A percentile compares a stretch with the other conserved stretches of the same genome.
These are phyloP conservation scores for Talaromyces stipitatus DNA, from an alignment of 495 filamentous ascomycete genomes.

Conservation along the genomic window DNA sequence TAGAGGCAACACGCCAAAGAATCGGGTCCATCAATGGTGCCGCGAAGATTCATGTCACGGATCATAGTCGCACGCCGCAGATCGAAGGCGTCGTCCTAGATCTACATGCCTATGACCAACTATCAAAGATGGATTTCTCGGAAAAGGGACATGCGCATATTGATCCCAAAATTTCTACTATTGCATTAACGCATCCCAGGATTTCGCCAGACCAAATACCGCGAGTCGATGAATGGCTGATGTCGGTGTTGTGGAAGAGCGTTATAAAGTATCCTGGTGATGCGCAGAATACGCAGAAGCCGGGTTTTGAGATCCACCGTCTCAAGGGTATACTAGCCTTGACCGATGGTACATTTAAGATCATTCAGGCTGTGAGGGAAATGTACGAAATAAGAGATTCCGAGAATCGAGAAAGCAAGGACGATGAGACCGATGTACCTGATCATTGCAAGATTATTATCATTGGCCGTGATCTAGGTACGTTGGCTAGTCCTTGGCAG, in stretches of 20 bases:
- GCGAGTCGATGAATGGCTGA: conserved; percentile 72
- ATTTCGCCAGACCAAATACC: conserved; percentile 46
- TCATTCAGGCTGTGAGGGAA: conserved; percentile 89
- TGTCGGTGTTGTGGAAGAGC: conserved; percentile 73
- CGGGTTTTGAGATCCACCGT: conserved; percentile 68
- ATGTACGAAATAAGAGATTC: conserved; percentile 84
- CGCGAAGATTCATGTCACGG: conserved; percentile 75
- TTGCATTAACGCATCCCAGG: conserved; percentile 55
- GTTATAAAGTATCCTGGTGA: not conserved
- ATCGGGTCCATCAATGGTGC: conserved; percentile 82
- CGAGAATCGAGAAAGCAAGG: conserved; percentile 20
- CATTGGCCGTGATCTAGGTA: conserved; percentile 60
- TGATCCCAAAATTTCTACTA: conserved; percentile 86
- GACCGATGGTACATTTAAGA: conserved; percentile 53
- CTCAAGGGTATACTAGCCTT: conserved; percentile 69
- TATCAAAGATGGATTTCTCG: conserved; percentile 57
- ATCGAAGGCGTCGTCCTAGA: conserved; percentile 83
- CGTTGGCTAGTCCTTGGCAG: conserved; percentile 22
- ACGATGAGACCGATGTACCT: conserved; percentile 9
- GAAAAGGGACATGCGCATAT: conserved; percentile 70
- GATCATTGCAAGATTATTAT: conserved; percentile 65
- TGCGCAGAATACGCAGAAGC: not conserved
- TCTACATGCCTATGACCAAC: conserved; percentile 84
- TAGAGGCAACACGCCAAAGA: conserved; percentile 56
- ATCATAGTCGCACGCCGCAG: conserved; percentile 67